phyloP scores from a whole-genome alignment of 148 eudicot genomes.

The Spergularia bocconei region DNA sequence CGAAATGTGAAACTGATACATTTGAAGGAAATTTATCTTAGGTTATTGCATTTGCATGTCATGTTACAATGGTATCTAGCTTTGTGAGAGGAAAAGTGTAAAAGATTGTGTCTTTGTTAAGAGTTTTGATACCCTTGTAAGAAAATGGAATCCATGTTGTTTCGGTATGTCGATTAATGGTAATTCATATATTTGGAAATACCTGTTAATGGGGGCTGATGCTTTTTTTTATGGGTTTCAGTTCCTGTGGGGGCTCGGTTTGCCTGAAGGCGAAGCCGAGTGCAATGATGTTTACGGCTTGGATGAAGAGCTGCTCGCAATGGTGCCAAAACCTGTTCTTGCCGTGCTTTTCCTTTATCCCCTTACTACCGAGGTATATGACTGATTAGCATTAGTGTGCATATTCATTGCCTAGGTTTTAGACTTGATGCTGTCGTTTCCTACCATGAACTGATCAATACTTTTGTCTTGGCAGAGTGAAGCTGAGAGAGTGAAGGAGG shows the following conservation, averaged over 20 bases:
- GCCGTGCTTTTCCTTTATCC: slow-evolving; percentile 89
- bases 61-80: not conserved
- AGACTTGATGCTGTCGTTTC: not conserved
- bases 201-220: not conserved
- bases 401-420: not conserved
- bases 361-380: slow-evolving; percentile 56
- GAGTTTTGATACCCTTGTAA: not conserved
- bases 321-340: slow-evolving; percentile 91
- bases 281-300: slow-evolving; percentile 93
- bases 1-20: not conserved
- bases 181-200: not conserved
- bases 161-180: not conserved
- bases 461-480: slow-evolving; percentile 53
- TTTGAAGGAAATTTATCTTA: not conserved
- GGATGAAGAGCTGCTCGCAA: slow-evolving; percentile 78
- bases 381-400: not conserved
- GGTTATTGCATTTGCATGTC: not conserved
- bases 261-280: slow-evolving; percentile 68
- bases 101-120: not conserved
- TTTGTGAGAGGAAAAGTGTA: not conserved
- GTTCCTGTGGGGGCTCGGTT: slow-evolving; percentile 94
- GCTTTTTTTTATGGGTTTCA: slow-evolving; percentile 36
- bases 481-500: slow-evolving; percentile 73
- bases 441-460: not conserved
- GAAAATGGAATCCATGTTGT: not conserved